A percentile compares a stretch with the other conserved stretches of the same genome.
Conservation (phyloP, 2,329 filamentous ascomycete species). For the Botryosphaeria agaves region DNA sequence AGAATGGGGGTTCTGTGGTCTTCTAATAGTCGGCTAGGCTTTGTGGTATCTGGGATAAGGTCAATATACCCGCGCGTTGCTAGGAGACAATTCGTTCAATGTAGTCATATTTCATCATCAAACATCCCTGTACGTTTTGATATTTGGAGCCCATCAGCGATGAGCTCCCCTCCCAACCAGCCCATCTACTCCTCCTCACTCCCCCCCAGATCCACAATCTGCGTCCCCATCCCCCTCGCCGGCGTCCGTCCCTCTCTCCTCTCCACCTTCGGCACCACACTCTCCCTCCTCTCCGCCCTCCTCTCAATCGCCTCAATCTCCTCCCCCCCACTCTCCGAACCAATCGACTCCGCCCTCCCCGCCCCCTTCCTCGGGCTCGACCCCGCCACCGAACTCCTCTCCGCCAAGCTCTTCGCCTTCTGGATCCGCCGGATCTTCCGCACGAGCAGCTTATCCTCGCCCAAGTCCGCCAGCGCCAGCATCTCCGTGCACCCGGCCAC, state of each 20-base stretch:
- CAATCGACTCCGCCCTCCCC: neutral
- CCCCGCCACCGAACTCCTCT: neutral
- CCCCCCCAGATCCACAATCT: neutral
- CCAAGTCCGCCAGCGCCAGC: constrained; percentile 35
- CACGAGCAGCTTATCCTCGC: constrained; percentile 36
- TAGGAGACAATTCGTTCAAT: too few species aligned
- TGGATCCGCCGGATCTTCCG: constrained; percentile 40
- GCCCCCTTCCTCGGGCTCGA: too few species aligned
- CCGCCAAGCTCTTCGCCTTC: constrained; percentile 21
- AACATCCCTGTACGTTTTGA: too few species aligned
- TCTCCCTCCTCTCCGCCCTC: neutral
- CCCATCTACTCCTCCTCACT: neutral
- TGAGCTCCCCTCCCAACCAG: too few species aligned
- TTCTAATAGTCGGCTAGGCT: too few species aligned
- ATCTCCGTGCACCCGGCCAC: constrained; percentile 43
- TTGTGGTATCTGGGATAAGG: too few species aligned
- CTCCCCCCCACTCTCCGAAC: neutral
- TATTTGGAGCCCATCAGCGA: too few species aligned
- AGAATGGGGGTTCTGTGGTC: too few species aligned
- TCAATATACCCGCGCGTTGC: too few species aligned
- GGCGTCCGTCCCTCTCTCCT: neutral
- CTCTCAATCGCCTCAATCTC: neutral
- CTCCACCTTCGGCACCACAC: neutral
- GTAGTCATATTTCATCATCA: too few species aligned
- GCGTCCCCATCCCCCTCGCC: neutral